A percentile compares a stretch with the other conserved stretches of the same genome.
These are phyloP conservation scores for Macroventuria anomochaeta DNA, from an alignment of 2,329 filamentous ascomycete genomes.

Conservation along the genomic window DNA sequence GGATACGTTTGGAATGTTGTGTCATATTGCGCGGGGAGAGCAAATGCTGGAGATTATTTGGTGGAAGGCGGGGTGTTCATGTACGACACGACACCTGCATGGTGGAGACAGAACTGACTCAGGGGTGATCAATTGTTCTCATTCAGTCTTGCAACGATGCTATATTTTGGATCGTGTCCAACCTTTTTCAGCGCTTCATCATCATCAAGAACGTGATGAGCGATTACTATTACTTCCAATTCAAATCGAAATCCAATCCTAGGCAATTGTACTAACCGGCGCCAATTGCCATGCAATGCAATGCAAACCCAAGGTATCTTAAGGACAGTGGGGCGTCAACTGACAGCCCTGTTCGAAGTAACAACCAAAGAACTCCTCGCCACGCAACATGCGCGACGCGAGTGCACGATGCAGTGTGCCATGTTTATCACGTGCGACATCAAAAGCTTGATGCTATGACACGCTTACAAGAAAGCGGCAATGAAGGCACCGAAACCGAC, in stretches of 20 bases:
- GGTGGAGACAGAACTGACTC: constrained; percentile 3
- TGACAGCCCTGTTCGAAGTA: constrained; percentile 15
- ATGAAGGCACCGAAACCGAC: constrained; percentile 46
- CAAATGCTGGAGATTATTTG: not conserved
- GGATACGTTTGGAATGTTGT: constrained; percentile 26
- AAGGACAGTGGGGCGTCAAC: constrained; percentile 34
- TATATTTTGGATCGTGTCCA: constrained; percentile 10
- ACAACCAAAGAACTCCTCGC: constrained; percentile 6
- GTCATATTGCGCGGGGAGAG: constrained; percentile 25
- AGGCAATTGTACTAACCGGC: constrained; percentile 30
- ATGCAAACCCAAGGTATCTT: constrained; percentile 42
- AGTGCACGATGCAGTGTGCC: constrained; percentile 26
- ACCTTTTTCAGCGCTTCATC: constrained; percentile 9
- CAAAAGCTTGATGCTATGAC: constrained; percentile 11
- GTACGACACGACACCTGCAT: constrained; percentile 16
- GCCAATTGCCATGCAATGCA: constrained; percentile 30
- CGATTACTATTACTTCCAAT: constrained; percentile 24
- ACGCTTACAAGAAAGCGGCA: constrained; percentile 47
- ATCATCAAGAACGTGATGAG: constrained; percentile 1
- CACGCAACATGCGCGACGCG: constrained; percentile 17
- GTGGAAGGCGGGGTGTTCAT: constrained; percentile 26
- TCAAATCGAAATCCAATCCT: constrained; percentile 17
- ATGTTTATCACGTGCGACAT: constrained; percentile 15
- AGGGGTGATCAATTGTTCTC: constrained; percentile 16
- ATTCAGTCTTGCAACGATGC: constrained; percentile 12